Evolutionary conservation across 495 filamentous ascomycete species (phyloP).

Genomic region (Penicillium canariense): DNA sequence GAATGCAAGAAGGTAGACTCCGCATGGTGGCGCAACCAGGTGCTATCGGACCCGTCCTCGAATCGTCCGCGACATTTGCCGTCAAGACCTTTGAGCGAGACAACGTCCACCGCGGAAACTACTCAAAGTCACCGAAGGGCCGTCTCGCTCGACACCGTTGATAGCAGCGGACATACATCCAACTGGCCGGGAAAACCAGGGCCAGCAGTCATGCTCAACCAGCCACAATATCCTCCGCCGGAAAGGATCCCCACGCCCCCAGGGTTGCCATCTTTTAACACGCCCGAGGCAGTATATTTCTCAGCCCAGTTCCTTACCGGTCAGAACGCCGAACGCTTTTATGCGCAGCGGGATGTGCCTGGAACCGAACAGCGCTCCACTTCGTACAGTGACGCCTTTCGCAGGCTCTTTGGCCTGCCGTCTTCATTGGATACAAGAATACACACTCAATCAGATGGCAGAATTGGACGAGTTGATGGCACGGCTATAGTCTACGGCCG

Average conservation of each 20-base stretch:
- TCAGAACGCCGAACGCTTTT: constrained; percentile 1
- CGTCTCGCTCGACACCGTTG: constrained; percentile 22
- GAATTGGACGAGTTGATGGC: constrained; percentile 36
- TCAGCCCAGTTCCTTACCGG: constrained; percentile 26
- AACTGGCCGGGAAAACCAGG: constrained; percentile 27
- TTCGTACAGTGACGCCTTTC: constrained; percentile 26
- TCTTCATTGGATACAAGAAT: neutral
- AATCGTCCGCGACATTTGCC: neutral
- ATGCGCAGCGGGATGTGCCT: neutral
- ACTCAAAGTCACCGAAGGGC: constrained; percentile 18
- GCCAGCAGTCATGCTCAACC: constrained; percentile 28
- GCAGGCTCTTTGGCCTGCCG: constrained; percentile 29
- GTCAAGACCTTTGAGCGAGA: neutral
- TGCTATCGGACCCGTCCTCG: constrained; percentile 18
- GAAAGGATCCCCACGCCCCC: constrained; percentile 44
- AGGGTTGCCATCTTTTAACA: constrained; percentile 47
- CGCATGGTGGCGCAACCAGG: constrained; percentile 11
- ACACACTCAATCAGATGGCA: constrained; percentile 2
- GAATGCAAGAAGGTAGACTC: constrained; percentile 5
- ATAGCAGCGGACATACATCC: constrained; percentile 7
- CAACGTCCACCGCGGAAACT: neutral
- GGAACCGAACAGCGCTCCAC: neutral
- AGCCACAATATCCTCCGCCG: constrained; percentile 42
- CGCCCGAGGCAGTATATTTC: constrained; percentile 40
- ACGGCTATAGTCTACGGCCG: constrained; percentile 39